phyloP scores from a whole-genome alignment of 768 basidiomycete genomes.

The Amanita polypyramis region DNA sequence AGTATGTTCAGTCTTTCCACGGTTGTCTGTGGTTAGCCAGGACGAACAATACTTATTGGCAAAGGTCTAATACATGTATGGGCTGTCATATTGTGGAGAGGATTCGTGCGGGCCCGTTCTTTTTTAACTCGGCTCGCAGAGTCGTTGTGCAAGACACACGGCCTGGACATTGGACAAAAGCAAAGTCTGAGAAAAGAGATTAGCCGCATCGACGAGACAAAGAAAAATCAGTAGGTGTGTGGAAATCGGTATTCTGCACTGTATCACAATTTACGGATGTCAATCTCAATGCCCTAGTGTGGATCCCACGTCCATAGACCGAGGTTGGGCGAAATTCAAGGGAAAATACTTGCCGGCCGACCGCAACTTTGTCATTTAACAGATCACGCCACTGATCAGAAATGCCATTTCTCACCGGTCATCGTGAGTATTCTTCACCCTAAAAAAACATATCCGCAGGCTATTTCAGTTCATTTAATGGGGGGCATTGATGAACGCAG shows the following conservation, averaged over 20 bases:
- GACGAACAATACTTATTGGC: too few relatives aligned
- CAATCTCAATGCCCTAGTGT: not conserved
- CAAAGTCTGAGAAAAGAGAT: constrained; percentile 41
- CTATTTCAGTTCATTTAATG: too few relatives aligned
- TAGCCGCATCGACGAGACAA: constrained; percentile 40
- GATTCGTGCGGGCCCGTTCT: constrained; percentile 30
- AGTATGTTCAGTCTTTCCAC: constrained; percentile 52
- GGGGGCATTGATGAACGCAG: too few relatives aligned
- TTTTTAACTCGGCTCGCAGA: constrained; percentile 45
- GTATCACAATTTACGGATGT: not conserved
- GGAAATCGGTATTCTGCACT: not conserved
- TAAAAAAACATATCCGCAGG: not conserved
- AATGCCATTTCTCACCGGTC: not conserved
- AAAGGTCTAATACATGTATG: constrained; percentile 10
- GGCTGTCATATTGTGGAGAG: constrained; percentile 46
- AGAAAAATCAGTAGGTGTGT: too few relatives aligned
- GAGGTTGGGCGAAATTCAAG: not conserved
- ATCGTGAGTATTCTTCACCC: not conserved
- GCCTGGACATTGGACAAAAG: constrained; percentile 54
- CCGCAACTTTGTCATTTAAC: not conserved
- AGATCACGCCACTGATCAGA: not conserved
- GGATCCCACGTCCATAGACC: constrained; percentile 1
- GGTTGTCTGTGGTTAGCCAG: constrained; percentile 40
- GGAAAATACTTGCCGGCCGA: not conserved
- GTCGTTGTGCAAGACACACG: constrained; percentile 41